phyloP scores from a whole-genome alignment of 1,284 basidiomycete genomes.

The Tylopilus sp. region DNA sequence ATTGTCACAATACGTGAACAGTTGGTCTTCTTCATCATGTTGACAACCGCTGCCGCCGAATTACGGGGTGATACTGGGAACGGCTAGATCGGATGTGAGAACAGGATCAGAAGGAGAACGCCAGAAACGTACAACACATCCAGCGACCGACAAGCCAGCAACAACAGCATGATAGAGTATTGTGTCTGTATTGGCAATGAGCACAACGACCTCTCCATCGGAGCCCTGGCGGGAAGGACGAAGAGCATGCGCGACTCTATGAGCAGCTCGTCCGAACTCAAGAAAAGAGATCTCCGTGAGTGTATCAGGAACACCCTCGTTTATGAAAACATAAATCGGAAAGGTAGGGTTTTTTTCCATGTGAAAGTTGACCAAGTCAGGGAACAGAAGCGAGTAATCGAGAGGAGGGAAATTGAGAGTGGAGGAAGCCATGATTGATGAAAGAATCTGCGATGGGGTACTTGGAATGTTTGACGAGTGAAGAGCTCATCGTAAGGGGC shows the following conservation, averaged over 20 bases:
- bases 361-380: constrained; percentile 18
- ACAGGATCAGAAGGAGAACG: no score
- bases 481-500: no score
- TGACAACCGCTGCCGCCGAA: not conserved
- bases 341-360: constrained; percentile 15
- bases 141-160: not conserved
- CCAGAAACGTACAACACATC: not conserved
- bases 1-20: not conserved
- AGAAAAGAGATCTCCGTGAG: not conserved
- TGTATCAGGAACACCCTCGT: not conserved
- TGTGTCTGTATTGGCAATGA: not conserved
- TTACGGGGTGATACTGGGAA: not conserved
- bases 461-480: no score
- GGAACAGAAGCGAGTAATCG: constrained; percentile 16
- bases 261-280: not conserved
- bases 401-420: no score
- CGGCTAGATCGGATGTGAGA: not conserved
- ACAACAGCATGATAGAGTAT: not conserved
- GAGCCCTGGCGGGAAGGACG: not conserved
- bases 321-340: constrained; percentile 4
- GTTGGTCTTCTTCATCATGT: not conserved
- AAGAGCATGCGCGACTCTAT: not conserved
- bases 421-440: no score
- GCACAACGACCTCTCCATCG: not conserved
- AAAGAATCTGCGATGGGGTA: no score